Base-by-base conservation (phyloP, 441 rosid genomes). In the Brassica hybrid region DNA sequence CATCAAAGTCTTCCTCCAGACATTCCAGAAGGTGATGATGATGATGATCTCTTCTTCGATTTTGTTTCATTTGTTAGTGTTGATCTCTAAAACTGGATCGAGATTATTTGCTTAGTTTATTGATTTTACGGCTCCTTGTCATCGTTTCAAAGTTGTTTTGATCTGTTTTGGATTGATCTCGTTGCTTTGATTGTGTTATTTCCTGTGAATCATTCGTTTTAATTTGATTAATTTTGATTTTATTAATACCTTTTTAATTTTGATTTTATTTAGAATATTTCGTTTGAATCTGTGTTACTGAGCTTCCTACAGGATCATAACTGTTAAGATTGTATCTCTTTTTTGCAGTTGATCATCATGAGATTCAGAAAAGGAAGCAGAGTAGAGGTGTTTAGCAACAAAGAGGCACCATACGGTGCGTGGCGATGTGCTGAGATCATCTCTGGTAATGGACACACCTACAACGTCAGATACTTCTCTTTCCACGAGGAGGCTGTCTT, bases 301-400 rank as follows among this genome's bases (percentile, higher is more conserved):
- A 54, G 36, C 36, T 64, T 64, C 19, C 11, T 2, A 6, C 23
- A 32, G 23, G 50, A 52, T 32, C 6, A 1, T 50, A 43, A 54
- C 21, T 61, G 52, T 64, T 19, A 14, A 21, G 65, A 64, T 64
- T 17, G 72, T 56, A 6, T 64, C 5, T 71, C 21, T 76, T 41
- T 45, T 45, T 45, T 73, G 73, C 70, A 81, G 84, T 72, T 81
- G 61, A 54, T 61, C 1, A 56, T 52, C 0, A 90, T 92, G 92
- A 86, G 86, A 82, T 86, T 89, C 84, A 87, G 72, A 81, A 87
- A 86, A 79, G 94, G 97, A 62, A 80, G 84, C 69, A 85, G 75
- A 80, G 91, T 92, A 61, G 97, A 92, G 88, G 90, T 90, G 4
- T 84, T 87, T 45, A 84, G 80, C 81, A 85, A 67, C 78, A 83